Evolutionary conservation across 2,329 filamentous ascomycete genomes (phyloP).

Genomic region (Fusarium sp.): DNA sequence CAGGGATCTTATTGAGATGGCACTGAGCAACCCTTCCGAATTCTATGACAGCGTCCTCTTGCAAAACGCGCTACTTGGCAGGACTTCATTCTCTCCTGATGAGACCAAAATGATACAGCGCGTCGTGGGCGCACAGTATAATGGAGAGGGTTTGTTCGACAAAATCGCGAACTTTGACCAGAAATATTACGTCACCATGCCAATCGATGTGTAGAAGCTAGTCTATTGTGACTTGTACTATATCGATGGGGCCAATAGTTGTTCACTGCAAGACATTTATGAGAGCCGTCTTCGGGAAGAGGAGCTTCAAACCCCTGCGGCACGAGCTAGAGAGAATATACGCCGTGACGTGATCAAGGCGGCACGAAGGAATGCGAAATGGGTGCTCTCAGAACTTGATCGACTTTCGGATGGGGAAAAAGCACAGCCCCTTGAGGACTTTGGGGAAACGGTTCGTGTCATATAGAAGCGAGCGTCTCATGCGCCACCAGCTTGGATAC

Average conservation of each 20-base stretch:
- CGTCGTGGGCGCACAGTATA: not conserved
- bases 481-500: not conserved
- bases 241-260: not conserved
- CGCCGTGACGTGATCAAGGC: not conserved
- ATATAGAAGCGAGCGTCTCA: not conserved
- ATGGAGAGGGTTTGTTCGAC: not conserved
- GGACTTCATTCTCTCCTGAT: fast-evolving
- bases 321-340: not conserved
- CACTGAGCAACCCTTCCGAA: not conserved
- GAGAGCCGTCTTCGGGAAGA: not conserved
- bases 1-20: not conserved
- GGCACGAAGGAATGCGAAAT: not conserved
- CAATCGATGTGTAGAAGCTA: not conserved
- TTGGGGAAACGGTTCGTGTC: not conserved
- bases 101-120: not conserved
- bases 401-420: not conserved
- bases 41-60: not conserved
- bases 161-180: not conserved
- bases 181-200: fast-evolving
- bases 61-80: not conserved
- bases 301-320: not conserved
- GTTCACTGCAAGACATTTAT: not conserved
- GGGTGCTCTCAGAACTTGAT: not conserved
- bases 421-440: not conserved
- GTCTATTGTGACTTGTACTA: not conserved